Evolutionary conservation across 192 early-diverging fungal species (phyloP).

Genomic region (Tieghemiomyces parasiticus): DNA sequence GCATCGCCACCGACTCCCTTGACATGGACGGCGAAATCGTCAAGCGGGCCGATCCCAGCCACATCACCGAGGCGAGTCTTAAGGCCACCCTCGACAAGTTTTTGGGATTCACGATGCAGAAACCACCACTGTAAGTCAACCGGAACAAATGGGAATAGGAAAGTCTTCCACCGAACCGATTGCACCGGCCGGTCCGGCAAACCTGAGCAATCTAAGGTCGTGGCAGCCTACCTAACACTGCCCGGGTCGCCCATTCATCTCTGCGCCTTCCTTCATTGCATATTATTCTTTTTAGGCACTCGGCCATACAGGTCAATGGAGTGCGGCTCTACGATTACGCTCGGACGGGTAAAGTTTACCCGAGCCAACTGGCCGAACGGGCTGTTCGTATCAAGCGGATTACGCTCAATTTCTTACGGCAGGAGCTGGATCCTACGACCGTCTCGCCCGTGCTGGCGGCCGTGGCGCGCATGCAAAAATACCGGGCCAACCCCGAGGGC

Average conservation of each 20-base stretch:
- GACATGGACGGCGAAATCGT: constrained; percentile 38
- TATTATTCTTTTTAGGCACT: too few relatives aligned
- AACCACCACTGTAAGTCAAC: constrained; percentile 55
- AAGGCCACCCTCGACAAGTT: constrained; percentile 27
- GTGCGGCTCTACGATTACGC: constrained; percentile 59
- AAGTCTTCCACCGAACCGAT: too few relatives aligned
- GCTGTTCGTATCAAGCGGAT: neutral
- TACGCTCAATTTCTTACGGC: neutral
- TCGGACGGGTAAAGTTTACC: constrained; percentile 20
- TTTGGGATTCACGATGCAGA: constrained; percentile 39
- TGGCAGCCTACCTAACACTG: too few relatives aligned
- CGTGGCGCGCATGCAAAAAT: neutral
- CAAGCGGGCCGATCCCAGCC: constrained; percentile 14
- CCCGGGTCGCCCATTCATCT: too few relatives aligned
- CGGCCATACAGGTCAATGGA: constrained; percentile 50
- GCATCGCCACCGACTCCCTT: constrained; percentile 38
- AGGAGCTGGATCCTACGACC: neutral
- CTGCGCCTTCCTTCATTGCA: too few relatives aligned
- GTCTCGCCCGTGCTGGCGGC: neutral
- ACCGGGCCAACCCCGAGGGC: neutral
- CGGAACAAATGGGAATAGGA: too few relatives aligned
- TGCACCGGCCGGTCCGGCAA: too few relatives aligned
- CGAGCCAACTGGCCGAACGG: neutral
- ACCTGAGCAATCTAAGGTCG: too few relatives aligned
- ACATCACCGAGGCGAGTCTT: constrained; percentile 25